A percentile compares a stretch with the other conserved stretches of the same genome.
Evolutionary conservation across 2,329 filamentous ascomycete genomes (phyloP).

Genomic region (Trichothecium roseum): DNA sequence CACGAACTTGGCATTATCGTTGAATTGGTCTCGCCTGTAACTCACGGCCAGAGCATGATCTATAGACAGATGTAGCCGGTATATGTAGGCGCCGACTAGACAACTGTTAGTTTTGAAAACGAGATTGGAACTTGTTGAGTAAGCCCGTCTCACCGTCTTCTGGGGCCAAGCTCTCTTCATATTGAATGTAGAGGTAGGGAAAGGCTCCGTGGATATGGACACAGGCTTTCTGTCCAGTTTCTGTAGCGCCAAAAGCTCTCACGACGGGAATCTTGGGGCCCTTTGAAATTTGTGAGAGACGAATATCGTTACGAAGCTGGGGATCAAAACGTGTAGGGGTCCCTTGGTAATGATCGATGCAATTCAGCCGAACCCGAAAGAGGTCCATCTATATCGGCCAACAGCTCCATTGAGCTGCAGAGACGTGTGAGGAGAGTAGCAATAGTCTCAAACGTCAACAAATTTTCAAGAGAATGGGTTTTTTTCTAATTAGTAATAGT

Average conservation of each 20-base stretch:
- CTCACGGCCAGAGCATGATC: conserved; percentile 82
- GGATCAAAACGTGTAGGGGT: conserved; percentile 73
- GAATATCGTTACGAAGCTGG: conserved; percentile 56
- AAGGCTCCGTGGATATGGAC: conserved; percentile 93
- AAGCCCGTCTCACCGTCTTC: conserved; percentile 60
- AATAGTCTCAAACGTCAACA: too few species aligned
- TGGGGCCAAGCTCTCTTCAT: conserved; percentile 56
- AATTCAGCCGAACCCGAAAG: conserved; percentile 89
- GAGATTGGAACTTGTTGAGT: background rate
- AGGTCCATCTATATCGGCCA: conserved; percentile 36
- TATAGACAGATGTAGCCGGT: conserved; percentile 72
- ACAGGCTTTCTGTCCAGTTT: conserved; percentile 92
- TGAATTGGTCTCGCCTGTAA: conserved; percentile 67
- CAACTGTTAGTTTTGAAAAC: conserved; percentile 2
- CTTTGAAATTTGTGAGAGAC: conserved; percentile 45
- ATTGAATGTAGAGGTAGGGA: conserved; percentile 90
- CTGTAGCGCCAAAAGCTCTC: conserved; percentile 83
- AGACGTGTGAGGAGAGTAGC: too few species aligned
- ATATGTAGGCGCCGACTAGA: conserved; percentile 65
- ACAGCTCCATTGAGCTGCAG: conserved; percentile 9
- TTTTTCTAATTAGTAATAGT: too few species aligned
- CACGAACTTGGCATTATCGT: conserved; percentile 56
- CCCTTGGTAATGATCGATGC: conserved; percentile 89
- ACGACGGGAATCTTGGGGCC: conserved; percentile 75
- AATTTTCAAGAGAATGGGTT: too few species aligned